Evolutionary conservation across 164 flowering plant species (phyloP).

Genomic region (Vitis riparia): DNA sequence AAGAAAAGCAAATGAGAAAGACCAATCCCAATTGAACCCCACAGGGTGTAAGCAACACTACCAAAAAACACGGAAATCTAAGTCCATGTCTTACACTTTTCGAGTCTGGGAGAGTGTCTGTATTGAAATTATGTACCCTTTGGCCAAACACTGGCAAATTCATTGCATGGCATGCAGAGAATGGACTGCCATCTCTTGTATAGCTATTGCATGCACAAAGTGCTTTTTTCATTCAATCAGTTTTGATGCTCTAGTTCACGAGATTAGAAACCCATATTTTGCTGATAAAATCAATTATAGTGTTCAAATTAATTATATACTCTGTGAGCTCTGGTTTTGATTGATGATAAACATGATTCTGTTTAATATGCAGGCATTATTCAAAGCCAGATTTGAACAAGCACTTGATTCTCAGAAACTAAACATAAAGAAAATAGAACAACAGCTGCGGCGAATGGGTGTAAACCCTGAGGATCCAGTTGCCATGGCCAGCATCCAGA

Average conservation of each 20-base stretch:
- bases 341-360: not conserved
- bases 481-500: constrained; percentile 94
- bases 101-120: too few species aligned
- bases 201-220: not conserved
- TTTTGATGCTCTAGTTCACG: not conserved
- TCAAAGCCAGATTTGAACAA: constrained; percentile 98
- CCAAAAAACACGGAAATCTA: too few species aligned
- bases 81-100: too few species aligned
- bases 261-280: not conserved
- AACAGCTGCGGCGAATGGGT: constrained; percentile 82
- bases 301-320: not conserved
- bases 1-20: too few species aligned
- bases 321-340: not conserved
- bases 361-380: constrained; percentile 70
- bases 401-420: constrained; percentile 96
- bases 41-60: too few species aligned
- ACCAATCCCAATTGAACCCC: too few species aligned
- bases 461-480: constrained; percentile 96
- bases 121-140: too few species aligned
- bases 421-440: constrained; percentile 90
- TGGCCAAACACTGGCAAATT: too few species aligned
- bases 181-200: not conserved
- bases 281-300: not conserved
- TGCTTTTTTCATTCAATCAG: not conserved
- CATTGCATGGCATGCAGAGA: not conserved